phyloP scores from a whole-genome alignment of 2,329 filamentous ascomycete genomes.

The Byssothecium circinans region DNA sequence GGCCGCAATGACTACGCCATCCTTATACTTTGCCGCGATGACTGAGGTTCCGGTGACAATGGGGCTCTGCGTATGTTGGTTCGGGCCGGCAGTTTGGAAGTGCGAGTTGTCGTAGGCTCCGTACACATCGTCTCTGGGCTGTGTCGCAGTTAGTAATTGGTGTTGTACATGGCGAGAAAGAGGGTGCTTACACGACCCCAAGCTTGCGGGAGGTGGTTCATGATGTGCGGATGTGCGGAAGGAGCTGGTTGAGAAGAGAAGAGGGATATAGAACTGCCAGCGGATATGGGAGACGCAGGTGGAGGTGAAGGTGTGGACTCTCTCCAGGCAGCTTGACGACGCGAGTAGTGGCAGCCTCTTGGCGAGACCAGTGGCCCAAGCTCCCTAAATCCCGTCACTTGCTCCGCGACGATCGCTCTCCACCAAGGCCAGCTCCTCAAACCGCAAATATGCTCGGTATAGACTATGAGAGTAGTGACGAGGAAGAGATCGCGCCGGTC shows the following conservation, averaged over 20 bases:
- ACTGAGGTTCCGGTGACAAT: constrained; percentile 97
- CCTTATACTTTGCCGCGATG: constrained; percentile 91
- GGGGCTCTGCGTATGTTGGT: constrained; percentile 83
- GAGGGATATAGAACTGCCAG: constrained; percentile 2
- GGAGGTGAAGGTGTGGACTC: constrained; percentile 25
- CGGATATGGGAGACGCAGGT: constrained; percentile 14
- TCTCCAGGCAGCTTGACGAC: constrained; percentile 35
- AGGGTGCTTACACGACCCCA: constrained; percentile 62
- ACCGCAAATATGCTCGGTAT: constrained; percentile 46
- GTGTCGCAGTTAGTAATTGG: constrained; percentile 25
- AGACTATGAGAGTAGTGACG: constrained; percentile 50
- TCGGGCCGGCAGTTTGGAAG: constrained; percentile 69
- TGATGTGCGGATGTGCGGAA: constrained; percentile 37
- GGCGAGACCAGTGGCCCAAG: constrained; percentile 31
- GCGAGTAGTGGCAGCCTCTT: constrained; percentile 12
- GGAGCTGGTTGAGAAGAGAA: not conserved
- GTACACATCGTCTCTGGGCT: constrained; percentile 98
- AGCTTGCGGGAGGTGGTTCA: constrained; percentile 68
- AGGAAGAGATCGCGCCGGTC: constrained; percentile 44
- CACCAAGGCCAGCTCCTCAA: constrained; percentile 6
- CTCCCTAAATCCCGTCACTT: constrained; percentile 21
- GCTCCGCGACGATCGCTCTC: not conserved
- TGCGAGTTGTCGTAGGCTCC: constrained; percentile 88
- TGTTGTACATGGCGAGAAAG: constrained; percentile 14
- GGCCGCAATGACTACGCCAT: constrained; percentile 92